These are phyloP conservation scores for Oryza meridionalis DNA, from an alignment of 176 grass and related monocot species.

Conservation along the genomic window DNA sequence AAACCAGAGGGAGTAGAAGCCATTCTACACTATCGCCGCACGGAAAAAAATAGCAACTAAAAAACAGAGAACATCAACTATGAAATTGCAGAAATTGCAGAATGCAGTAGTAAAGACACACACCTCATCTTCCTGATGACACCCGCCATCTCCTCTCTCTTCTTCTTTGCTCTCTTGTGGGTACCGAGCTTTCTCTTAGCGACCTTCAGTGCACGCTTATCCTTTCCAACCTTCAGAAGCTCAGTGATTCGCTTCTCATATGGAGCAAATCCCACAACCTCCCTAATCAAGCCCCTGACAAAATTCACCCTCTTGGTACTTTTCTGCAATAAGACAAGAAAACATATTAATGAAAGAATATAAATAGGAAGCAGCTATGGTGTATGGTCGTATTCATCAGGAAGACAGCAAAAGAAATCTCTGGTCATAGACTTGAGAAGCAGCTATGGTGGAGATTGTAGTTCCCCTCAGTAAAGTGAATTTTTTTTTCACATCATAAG, in stretches of 20 bases:
- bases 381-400: background rate
- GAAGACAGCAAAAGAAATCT: background rate
- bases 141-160: constrained; percentile 68
- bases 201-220: constrained; percentile 63
- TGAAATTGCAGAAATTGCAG: background rate
- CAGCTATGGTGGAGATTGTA: background rate
- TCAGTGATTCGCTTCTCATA: constrained; percentile 71
- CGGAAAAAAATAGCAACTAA: background rate
- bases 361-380: background rate
- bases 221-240: constrained; percentile 73
- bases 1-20: too few species aligned
- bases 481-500: too few species aligned
- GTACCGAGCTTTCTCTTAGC: constrained; percentile 71
- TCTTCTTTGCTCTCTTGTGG: constrained; percentile 80
- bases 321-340: constrained; percentile 38
- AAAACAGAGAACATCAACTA: background rate
- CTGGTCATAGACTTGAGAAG: background rate
- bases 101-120: background rate
- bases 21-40: background rate
- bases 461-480: background rate
- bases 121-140: constrained; percentile 68
- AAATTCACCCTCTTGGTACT: constrained; percentile 56
- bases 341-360: background rate
- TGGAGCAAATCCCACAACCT: constrained; percentile 61
- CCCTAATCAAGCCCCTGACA: constrained; percentile 59